Evolutionary conservation across 139 green algal genomes (phyloP), one percentile per base, ranked within the genome.

Genomic region (Spirogloea muscicola): DNA sequence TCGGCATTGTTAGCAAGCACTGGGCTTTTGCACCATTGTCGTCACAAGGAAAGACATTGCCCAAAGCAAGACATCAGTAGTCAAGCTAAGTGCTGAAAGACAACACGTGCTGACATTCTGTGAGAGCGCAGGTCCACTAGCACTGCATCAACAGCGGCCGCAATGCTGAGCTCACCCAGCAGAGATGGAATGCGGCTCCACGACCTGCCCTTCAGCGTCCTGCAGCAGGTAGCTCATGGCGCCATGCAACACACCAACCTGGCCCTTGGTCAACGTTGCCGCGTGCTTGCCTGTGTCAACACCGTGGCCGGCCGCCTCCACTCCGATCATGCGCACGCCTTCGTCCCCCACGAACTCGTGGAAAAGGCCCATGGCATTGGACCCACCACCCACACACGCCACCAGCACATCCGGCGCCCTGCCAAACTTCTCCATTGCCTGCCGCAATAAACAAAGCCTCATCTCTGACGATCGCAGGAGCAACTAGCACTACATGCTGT

Each of bases 301-400:
- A 52, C 94, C 94, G 62, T 95, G 82, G 18, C 93, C 93, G 21
- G 87, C 82, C 16, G 75, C 82, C 64, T 86, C 80, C 29, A 85
- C 73, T 41, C 83, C 85, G 3, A 83, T 77, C 1, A 85, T 36
- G 31, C 90, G 82, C 59, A 97, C 86, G 68, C 86, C 65, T 36
- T 86, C 79, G 29, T 97, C 94, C 44, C 97, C 86, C 31, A 96
- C 80, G 65, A 96, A 97, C 65, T 97, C 91, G 81, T 97, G 79
- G 85, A 98, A 98, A 49, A 98, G 86, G 33, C 94, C 94, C 58
- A 98, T 98, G 33, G 94, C 92, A 73, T 99, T 99, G 68, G 87
- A 95, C 66, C 94, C 94, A 41, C 94, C 94, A 51, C 94, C 94
- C 7, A 99, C 88, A 82, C 94, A 99, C 25, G 94, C 94, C 52